Evolutionary conservation across 2,329 filamentous ascomycete species (phyloP).

Genomic region (Ceratocystis ficicola): DNA sequence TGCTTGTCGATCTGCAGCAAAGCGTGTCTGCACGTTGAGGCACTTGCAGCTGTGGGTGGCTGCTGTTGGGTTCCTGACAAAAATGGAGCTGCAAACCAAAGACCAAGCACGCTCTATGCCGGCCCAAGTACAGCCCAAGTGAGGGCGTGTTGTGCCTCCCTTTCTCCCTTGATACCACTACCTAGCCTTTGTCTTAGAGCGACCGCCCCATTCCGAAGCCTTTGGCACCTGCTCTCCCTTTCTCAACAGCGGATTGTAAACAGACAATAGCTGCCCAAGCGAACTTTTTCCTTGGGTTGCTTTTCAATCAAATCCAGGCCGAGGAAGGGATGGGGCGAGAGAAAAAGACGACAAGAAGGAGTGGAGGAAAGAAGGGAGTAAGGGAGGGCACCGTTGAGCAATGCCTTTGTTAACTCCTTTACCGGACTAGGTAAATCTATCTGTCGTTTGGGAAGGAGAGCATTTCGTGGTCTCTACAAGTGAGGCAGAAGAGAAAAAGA

Average conservation of each 20-base stretch:
- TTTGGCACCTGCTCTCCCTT: background rate
- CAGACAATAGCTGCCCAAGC: constrained; percentile 10
- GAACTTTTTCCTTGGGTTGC: background rate
- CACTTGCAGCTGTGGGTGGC: background rate
- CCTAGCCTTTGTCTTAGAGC: background rate
- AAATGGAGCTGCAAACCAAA: background rate
- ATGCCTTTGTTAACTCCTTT: background rate
- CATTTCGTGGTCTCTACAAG: background rate
- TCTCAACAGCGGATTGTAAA: background rate
- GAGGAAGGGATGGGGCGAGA: background rate
- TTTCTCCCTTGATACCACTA: background rate
- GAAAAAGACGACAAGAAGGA: background rate
- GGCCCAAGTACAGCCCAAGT: background rate
- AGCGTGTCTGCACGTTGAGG: background rate
- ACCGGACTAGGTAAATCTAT: background rate
- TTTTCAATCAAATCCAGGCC: background rate
- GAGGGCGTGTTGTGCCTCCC: background rate
- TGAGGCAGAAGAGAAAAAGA: background rate
- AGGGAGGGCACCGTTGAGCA: background rate
- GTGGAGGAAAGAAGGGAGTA: background rate
- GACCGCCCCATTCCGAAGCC: constrained; percentile 1
- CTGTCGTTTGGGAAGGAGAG: background rate
- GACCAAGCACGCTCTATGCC: background rate
- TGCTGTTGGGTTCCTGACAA: constrained; percentile 5
- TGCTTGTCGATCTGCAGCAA: constrained; percentile 9